Evolutionary conservation across 768 basidiomycete genomes (phyloP).

Genomic region (Boletus patriciae): DNA sequence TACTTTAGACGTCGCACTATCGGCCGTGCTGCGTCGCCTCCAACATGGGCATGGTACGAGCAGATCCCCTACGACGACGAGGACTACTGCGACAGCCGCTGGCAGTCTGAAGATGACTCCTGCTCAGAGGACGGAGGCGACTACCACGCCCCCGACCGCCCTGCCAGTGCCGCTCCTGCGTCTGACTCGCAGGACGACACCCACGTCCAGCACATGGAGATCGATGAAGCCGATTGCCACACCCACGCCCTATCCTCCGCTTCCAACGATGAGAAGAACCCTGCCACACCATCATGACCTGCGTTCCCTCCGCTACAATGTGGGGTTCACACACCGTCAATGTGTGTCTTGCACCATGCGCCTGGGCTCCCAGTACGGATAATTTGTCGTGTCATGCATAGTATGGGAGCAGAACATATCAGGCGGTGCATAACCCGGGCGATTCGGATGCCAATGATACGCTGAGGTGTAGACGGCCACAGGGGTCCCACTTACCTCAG

Average conservation of each 20-base stretch:
- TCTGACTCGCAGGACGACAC: constrained; percentile 44
- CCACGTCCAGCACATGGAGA: constrained; percentile 53
- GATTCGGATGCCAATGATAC: no score
- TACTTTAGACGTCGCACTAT: constrained; percentile 66
- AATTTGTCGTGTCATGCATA: background rate
- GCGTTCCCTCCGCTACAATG: no score
- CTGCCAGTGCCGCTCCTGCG: constrained; percentile 17
- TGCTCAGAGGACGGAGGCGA: constrained; percentile 78
- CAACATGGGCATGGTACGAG: constrained; percentile 90
- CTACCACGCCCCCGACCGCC: constrained; percentile 42
- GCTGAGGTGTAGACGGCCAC: background rate
- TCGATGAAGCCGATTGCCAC: constrained; percentile 39
- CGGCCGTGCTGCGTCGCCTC: constrained; percentile 79
- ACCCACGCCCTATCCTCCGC: background rate
- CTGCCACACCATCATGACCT: no score
- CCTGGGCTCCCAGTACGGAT: background rate
- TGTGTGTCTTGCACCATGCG: background rate
- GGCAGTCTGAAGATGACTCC: constrained; percentile 52
- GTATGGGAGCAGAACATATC: no score
- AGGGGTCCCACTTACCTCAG: background rate
- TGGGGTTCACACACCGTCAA: no score
- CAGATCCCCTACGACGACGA: constrained; percentile 75
- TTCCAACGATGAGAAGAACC: constrained; percentile 36
- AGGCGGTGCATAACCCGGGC: background rate
- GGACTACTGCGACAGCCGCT: constrained; percentile 56